A percentile compares a stretch with the other conserved stretches of the same genome.
phyloP scores from a whole-genome alignment of 140 eudicot genomes.

The Erigeron philadelphicus region DNA sequence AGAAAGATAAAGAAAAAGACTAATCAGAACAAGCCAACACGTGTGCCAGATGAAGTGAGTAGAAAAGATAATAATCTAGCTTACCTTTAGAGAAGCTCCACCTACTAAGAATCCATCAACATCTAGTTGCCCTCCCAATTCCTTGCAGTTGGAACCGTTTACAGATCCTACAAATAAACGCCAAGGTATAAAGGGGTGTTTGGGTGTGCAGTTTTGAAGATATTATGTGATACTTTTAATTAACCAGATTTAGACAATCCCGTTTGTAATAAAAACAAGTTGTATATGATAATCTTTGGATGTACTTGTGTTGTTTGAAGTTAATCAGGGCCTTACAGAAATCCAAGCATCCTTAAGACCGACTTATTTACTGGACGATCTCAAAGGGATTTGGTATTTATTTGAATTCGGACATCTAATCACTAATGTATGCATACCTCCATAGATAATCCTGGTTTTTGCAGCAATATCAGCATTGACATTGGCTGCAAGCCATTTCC shows the following conservation, averaged over 20 bases:
- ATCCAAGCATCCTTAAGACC: no score
- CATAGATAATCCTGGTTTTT: conserved; percentile 61
- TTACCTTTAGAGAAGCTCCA: conserved; percentile 84
- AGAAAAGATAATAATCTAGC: background rate
- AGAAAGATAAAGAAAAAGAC: background rate
- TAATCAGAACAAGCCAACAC: background rate
- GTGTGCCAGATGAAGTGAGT: background rate
- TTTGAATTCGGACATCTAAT: no score
- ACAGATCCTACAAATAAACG: conserved; percentile 51
- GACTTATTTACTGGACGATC: no score
- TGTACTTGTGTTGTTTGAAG: no score
- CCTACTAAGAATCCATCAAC: conserved; percentile 82
- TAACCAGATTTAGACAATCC: no score
- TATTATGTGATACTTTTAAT: no score
- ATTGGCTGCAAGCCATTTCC: conserved; percentile 59
- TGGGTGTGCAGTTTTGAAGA: no score
- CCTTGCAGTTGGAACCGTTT: conserved; percentile 69
- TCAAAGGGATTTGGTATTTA: no score
- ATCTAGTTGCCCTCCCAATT: conserved; percentile 62
- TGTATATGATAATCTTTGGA: no score
- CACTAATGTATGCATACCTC: conserved; percentile 40
- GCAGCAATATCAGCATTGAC: conserved; percentile 56
- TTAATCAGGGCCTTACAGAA: no score
- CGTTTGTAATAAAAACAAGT: no score
- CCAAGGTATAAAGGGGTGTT: background rate